Percentiles rank a stretch among this genome's conserved stretches.
phyloP scores from a whole-genome alignment of 768 basidiomycete genomes.

The Udeniomyces megalosporus region DNA sequence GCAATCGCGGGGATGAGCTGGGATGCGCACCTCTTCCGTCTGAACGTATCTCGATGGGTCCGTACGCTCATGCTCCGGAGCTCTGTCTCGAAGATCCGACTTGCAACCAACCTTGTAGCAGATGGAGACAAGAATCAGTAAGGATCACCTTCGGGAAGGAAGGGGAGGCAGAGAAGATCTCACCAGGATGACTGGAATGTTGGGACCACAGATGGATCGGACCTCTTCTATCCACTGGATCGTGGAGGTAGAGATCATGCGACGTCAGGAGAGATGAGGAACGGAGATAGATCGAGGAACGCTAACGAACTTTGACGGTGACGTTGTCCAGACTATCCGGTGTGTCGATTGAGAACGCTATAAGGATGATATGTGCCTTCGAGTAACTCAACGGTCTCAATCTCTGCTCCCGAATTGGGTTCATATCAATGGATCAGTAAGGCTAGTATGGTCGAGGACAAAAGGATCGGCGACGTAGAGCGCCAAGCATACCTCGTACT shows the following conservation, averaged over 20 bases:
- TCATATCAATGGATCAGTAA: background rate
- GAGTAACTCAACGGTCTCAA: constrained; percentile 93
- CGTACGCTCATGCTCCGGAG: constrained; percentile 23
- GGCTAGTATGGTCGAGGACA: constrained; percentile 4
- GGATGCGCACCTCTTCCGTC: constrained; percentile 26
- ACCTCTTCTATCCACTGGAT: constrained; percentile 95
- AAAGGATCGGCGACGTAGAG: background rate
- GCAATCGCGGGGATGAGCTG: no score
- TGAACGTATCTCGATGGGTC: constrained; percentile 27
- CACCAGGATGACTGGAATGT: constrained; percentile 84
- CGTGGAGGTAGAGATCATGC: no score
- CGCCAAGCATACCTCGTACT: constrained; percentile 12
- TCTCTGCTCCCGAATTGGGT: no score
- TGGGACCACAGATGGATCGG: constrained; percentile 79
- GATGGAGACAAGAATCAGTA: background rate
- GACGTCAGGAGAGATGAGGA: no score
- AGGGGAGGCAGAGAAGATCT: background rate
- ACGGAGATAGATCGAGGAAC: background rate
- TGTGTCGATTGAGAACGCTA: constrained; percentile 89
- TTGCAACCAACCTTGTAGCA: constrained; percentile 50
- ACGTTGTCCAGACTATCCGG: constrained; percentile 96
- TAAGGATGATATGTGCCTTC: constrained; percentile 95
- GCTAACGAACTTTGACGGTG: constrained; percentile 63
- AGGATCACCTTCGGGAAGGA: no score
- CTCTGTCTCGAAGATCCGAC: constrained; percentile 56